Conservation (phyloP, 345 rosid species). For the Psidium friedrichsthalianum region DNA sequence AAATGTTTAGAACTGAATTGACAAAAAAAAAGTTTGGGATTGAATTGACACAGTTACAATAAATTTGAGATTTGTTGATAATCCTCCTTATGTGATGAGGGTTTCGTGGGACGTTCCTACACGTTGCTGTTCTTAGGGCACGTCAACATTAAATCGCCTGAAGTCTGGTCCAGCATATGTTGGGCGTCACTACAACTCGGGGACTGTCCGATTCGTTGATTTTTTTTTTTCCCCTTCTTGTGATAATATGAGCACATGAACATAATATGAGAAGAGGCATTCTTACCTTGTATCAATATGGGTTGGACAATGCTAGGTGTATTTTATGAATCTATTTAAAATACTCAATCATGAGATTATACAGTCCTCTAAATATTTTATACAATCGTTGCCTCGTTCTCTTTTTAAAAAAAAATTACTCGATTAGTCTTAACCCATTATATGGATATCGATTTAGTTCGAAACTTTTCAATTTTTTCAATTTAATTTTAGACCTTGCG, state of each 20-base stretch:
- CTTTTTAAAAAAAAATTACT: not conserved
- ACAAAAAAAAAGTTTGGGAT: too few species aligned
- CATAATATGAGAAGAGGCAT: not conserved
- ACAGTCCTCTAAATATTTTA: not conserved
- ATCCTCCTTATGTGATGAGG: too few species aligned
- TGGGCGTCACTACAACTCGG: not conserved
- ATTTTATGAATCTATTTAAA: not conserved
- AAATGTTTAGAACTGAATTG: too few species aligned
- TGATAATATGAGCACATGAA: not conserved
- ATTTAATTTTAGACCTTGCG: not conserved
- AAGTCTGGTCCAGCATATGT: not conserved
- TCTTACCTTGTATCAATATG: not conserved
- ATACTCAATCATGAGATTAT: not conserved
- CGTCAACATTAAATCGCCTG: not conserved
- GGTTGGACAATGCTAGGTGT: not conserved
- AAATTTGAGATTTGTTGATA: too few species aligned
- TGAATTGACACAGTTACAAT: too few species aligned
- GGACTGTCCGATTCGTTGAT: not conserved
- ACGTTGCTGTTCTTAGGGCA: too few species aligned
- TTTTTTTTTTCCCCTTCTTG: not conserved
- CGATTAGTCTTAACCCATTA: not conserved
- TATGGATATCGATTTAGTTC: rapidly evolving
- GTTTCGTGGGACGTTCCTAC: too few species aligned
- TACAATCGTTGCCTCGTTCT: not conserved
- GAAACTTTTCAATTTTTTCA: not conserved